Base-by-base conservation (phyloP, 1,284 basidiomycete genomes). In the Ceratobasidium sp. region DNA sequence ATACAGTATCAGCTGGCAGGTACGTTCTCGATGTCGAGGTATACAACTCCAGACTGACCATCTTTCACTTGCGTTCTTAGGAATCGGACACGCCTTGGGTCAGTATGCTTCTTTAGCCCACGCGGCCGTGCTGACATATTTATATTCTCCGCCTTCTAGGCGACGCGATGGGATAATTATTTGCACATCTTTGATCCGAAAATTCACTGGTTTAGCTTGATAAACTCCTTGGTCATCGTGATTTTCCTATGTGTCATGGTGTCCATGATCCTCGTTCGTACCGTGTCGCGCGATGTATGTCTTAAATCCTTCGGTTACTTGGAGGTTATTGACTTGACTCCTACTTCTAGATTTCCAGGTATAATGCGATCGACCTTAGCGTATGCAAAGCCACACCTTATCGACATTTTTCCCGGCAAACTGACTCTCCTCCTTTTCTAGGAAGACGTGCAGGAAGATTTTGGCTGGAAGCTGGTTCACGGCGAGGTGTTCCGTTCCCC, bases 381-480 rank as follows among this genome's bases (percentile, higher is more conserved):
- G 93, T 92, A 79, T 76, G 87, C 78, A 28, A 23, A 18, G 9
- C 21, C 40, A 44, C 23, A 14, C 25, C 40, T 48, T 9, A 53
- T 42, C 40, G 21, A 51, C 5, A 46, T 25, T n/a, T 46, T 75
- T 9, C 46, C 66, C 38, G 36, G 59, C 30, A 49, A 28, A 60
- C 42, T 73, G 74, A 78, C 28, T 46, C 0, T n/a, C 6, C 72
- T 59, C 59, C 53, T 73, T 74, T 40, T 77, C 33, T 58, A 94
- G 88, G 96, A 98, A 80, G 95, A 98, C 77, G 92, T 98, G 0
- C 95, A 97, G 82, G 95, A 98, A 81, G 96, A 99, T 78, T 98
- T 92, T 85, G 96, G 96, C 3, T 99, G 96, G 96, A 98, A 98
- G 78, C 86, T 96, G 21, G 88, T 98, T 11, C 95, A 98, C 77